Evolutionary conservation across 768 basidiomycete species (phyloP).

Genomic region (Baorangia bicolor): DNA sequence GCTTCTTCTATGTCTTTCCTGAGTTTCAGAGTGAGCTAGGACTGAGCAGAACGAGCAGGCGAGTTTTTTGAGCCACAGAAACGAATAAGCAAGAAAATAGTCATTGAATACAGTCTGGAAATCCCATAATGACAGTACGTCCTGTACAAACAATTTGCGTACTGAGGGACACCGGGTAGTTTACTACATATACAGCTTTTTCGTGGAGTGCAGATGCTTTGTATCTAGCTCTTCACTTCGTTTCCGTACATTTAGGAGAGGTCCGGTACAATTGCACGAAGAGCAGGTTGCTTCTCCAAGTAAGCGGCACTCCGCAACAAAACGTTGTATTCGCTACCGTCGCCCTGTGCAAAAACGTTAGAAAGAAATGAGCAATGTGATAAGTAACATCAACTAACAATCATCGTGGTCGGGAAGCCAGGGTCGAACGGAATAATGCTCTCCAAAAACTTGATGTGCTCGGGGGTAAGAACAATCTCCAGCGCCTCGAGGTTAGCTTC

Average conservation of each 20-base stretch:
- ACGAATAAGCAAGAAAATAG: background rate
- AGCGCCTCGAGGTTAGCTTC: constrained; percentile 43
- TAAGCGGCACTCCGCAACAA: constrained; percentile 13
- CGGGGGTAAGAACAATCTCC: constrained; percentile 37
- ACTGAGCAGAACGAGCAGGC: too few species aligned
- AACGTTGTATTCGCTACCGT: too few species aligned
- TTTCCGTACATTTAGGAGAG: background rate
- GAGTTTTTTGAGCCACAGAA: background rate
- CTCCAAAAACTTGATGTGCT: constrained; percentile 41
- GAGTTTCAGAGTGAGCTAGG: background rate
- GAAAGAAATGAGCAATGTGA: background rate
- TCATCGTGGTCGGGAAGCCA: constrained; percentile 38
- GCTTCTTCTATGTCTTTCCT: background rate
- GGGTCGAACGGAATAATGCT: constrained; percentile 34
- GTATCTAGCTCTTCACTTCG: background rate
- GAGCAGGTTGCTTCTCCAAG: constrained; percentile 22
- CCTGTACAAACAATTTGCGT: background rate
- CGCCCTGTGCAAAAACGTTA: constrained; percentile 9
- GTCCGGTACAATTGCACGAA: constrained; percentile 4
- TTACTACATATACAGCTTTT: background rate
- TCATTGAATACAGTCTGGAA: background rate
- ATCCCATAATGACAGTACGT: background rate
- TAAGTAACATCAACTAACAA: constrained; percentile 29
- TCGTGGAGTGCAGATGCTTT: background rate
- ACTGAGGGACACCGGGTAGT: background rate